Evolutionary conservation across 495 filamentous ascomycete genomes (phyloP).

Genomic region (Trichoderma erinaceum): DNA sequence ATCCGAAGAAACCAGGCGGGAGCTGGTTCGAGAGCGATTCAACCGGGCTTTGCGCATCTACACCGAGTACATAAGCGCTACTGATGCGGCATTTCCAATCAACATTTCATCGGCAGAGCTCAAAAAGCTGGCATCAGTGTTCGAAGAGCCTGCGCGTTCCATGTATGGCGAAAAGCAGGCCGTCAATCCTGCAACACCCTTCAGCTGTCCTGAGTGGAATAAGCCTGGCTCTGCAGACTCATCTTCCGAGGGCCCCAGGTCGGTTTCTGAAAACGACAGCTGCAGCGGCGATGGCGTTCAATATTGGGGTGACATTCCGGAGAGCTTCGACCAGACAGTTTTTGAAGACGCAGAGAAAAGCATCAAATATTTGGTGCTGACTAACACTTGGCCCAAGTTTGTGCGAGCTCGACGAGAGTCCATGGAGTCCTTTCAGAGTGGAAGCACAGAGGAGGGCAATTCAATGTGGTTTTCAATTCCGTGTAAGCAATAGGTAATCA

Average conservation of each 20-base stretch:
- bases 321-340: conserved; percentile 43
- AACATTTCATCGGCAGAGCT: conserved; percentile 44
- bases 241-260: conserved; percentile 18
- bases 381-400: conserved; percentile 66
- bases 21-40: conserved; percentile 36
- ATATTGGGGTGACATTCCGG: conserved; percentile 38
- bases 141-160: conserved; percentile 27
- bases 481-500: neutral
- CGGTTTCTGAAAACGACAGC: neutral
- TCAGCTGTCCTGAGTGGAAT: conserved; percentile 18
- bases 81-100: conserved; percentile 55
- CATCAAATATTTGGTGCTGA: conserved; percentile 63
- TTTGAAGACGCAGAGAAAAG: conserved; percentile 56
- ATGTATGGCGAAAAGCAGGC: conserved; percentile 16
- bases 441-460: conserved; percentile 3
- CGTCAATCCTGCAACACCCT: conserved; percentile 21
- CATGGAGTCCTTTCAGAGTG: conserved; percentile 4
- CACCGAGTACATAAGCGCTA: conserved; percentile 46
- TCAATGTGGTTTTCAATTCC: neutral
- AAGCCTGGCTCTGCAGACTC: conserved; percentile 19
- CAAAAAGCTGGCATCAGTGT: conserved; percentile 27
- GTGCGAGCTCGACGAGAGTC: conserved; percentile 32
- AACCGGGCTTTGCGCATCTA: conserved; percentile 53
- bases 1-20: conserved; percentile 5
- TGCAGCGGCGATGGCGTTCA: neutral